phyloP scores from a whole-genome alignment of 441 rosid genomes.

The Erysimum pusillum region DNA sequence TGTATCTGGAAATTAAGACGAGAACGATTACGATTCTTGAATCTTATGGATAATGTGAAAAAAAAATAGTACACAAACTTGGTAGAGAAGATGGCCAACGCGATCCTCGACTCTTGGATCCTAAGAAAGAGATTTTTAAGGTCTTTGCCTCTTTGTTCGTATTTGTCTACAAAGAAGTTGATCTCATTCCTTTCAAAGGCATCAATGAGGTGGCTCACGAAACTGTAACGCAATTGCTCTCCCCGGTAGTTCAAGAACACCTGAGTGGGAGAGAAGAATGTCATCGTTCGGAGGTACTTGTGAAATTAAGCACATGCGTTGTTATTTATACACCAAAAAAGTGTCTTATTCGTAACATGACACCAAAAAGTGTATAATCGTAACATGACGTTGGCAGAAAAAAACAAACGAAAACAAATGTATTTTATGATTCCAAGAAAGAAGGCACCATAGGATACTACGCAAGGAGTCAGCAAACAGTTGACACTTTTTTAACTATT shows the following conservation, averaged over 20 bases:
- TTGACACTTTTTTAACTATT: too few species aligned
- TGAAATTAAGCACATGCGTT: neutral
- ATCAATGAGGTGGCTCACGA: neutral
- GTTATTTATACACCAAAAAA: neutral
- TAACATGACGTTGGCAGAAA: neutral
- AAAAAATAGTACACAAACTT: neutral
- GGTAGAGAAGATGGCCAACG: conserved; percentile 8
- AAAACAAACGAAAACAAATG: neutral
- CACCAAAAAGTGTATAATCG: neutral
- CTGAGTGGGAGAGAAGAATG: neutral
- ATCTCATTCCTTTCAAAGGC: neutral
- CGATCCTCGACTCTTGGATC: conserved; percentile 4
- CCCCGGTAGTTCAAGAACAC: conserved; percentile 15
- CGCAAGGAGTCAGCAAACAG: too few species aligned
- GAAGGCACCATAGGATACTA: too few species aligned
- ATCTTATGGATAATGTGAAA: neutral
- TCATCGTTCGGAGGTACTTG: neutral
- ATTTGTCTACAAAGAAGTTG: neutral
- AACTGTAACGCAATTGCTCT: neutral
- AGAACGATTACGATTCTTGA: neutral
- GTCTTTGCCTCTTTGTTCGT: neutral
- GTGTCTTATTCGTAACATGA: neutral
- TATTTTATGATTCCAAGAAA: too few species aligned
- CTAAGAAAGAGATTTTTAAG: neutral
- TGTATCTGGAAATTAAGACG: neutral